A percentile compares a stretch with the other conserved stretches of the same genome.
Conservation (phyloP, 2,329 filamentous ascomycete species). For the Teratosphaeria gauchensis region DNA sequence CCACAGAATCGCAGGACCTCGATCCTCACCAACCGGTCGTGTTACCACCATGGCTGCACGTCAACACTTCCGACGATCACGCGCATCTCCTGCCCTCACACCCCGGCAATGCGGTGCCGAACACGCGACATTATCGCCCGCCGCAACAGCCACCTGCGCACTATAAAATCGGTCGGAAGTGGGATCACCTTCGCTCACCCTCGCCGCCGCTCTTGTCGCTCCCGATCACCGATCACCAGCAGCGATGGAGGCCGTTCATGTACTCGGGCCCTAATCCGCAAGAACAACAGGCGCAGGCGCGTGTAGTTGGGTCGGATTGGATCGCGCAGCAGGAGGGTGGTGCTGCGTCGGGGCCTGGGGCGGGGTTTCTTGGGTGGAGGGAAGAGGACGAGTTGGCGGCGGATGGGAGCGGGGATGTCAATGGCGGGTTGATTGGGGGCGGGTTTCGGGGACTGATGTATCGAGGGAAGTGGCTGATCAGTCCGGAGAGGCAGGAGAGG, state of each 20-base stretch:
- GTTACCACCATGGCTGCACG: constrained; percentile 29
- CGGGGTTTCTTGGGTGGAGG: constrained; percentile 40
- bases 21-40: constrained; percentile 20
- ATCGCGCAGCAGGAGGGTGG: constrained; percentile 37
- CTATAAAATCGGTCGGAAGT: constrained; percentile 26
- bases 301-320: constrained; percentile 35
- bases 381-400: constrained; percentile 42
- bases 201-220: constrained; percentile 26
- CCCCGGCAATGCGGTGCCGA: constrained; percentile 7
- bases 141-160: constrained; percentile 12
- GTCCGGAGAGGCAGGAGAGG: constrained; percentile 26
- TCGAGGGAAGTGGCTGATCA: constrained; percentile 34
- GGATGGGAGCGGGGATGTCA: constrained; percentile 6
- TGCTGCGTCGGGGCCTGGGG: constrained; percentile 23
- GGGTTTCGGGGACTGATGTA: constrained; percentile 30
- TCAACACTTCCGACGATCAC: constrained; percentile 16
- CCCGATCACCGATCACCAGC: constrained; percentile 24
- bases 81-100: constrained; percentile 3
- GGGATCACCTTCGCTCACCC: constrained; percentile 25
- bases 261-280: constrained; percentile 26
- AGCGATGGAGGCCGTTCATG: constrained; percentile 29
- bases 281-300: constrained; percentile 19
- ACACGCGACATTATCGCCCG: constrained; percentile 16
- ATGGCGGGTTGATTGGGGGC: constrained; percentile 30
- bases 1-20: constrained; percentile 3